Conservation (phyloP, 306 rosid species). For the Medicago arabica region DNA sequence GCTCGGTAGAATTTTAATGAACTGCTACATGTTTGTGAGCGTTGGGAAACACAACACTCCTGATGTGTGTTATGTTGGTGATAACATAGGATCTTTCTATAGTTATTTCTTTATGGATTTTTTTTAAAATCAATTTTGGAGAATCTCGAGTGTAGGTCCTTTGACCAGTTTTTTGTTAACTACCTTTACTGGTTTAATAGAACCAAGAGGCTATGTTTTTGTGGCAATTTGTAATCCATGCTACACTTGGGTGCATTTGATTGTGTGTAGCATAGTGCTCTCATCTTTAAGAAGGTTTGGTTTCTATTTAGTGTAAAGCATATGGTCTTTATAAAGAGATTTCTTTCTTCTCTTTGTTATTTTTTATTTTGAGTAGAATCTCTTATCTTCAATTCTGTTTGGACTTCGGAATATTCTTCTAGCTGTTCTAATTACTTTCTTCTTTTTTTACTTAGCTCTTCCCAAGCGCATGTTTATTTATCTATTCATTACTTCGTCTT, state of each 20-base stretch:
- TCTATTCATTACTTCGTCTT: conserved; percentile 13
- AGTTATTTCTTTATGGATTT: conserved; percentile 9
- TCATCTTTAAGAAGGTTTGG: conserved; percentile 27
- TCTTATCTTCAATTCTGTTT: conserved; percentile 8
- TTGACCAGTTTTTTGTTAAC: neutral
- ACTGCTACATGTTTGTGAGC: neutral
- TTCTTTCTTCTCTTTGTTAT: neutral
- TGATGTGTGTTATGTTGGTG: conserved; percentile 30
- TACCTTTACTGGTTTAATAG: conserved; percentile 4
- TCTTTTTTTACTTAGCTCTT: conserved; percentile 22
- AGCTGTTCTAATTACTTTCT: conserved; percentile 1
- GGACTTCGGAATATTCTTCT: neutral
- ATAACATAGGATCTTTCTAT: conserved; percentile 18
- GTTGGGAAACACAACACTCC: neutral
- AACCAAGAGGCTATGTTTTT: conserved; percentile 17
- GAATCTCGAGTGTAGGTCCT: conserved; percentile 12
- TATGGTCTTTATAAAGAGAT: neutral
- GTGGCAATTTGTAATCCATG: neutral
- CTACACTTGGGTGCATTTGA: conserved; percentile 14
- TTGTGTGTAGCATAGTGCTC: conserved; percentile 23
- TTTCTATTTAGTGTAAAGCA: conserved; percentile 11
- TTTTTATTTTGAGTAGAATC: neutral
- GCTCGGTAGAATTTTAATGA: conserved; percentile 5
- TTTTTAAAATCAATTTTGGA: neutral
- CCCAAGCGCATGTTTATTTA: neutral